Evolutionary conservation across 345 rosid genomes (phyloP).

Genomic region (Sisymbrium irio): DNA sequence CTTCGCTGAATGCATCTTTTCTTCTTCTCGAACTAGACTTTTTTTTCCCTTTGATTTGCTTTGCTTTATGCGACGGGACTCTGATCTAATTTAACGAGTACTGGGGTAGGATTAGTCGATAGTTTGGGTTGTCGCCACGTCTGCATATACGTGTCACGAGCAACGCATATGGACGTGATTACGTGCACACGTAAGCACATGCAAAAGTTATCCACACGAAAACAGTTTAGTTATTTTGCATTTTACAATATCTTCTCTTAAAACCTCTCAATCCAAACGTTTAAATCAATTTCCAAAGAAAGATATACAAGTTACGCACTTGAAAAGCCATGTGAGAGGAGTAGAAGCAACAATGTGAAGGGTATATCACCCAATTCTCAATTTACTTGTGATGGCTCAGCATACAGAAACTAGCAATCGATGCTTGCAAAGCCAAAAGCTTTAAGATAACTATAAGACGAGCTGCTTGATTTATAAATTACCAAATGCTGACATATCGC

Average conservation of each 20-base stretch:
- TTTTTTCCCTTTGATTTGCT: not conserved
- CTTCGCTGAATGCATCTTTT: constrained; percentile 56
- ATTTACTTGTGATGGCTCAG: not conserved
- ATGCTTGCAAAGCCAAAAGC: not conserved
- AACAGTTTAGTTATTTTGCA: not conserved
- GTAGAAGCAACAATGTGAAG: constrained; percentile 9
- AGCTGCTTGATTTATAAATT: not conserved
- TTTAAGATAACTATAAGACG: not conserved
- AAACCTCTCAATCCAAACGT: no score
- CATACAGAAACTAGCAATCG: not conserved
- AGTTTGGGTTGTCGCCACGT: constrained; percentile 2
- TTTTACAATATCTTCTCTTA: not conserved
- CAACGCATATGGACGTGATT: not conserved
- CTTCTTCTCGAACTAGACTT: not conserved
- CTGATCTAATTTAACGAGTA: constrained; percentile 1
- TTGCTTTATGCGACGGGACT: not conserved
- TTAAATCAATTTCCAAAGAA: constrained; percentile 39
- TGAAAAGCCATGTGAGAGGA: no score
- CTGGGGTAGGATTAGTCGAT: not conserved
- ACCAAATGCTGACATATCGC: not conserved
- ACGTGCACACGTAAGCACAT: not conserved
- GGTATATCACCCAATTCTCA: not conserved
- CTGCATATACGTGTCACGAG: not conserved
- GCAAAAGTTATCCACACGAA: constrained; percentile 8
- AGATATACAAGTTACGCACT: constrained; percentile 70